Base-by-base conservation (phyloP, 371 early-diverging fungal species). In the Circinella minor region DNA sequence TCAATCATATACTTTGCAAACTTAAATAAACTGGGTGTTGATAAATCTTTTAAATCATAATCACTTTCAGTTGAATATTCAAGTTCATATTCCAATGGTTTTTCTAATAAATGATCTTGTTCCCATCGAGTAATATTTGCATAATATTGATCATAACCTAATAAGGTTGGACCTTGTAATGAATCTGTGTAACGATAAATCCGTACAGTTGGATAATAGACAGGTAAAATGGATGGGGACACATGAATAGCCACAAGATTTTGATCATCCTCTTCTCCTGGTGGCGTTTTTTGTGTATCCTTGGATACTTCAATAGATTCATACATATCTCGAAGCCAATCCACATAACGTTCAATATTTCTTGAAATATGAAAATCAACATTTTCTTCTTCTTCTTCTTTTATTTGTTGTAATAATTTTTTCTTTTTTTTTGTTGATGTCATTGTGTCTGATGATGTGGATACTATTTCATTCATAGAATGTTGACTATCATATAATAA, bases 211-310 rank as follows among this genome's bases (percentile, higher is more conserved):
- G 95, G 95, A 68, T 89, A 81, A 78, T 88, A 90, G n/a, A 83
- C 86, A 0, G 94, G 94, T 49, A 94, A 80, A 36, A 95, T 85
- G 36, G 92, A 88, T 0, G 94, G 95, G 10, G 88, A 76, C 0
- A 92, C 86, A n/a, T 87, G 81, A 34, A 91, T 76, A 1, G 90
- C 86, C 3, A 81, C 83, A 49, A 85, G 74, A 20, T 82, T 76
- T 36, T 54, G 11, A 9, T 59, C 49, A n/a, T 27, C 17, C 4
- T 63, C 63, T 39, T 27, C n/a, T 10, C 7, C 54, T 14, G 51
- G 7, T 37, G 65, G 65, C 20, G 36, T 20, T 36, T 54, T 49
- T 36, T 47, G 54, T 5, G 48, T 48, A 36, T 70, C 65, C 4
- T 74, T 38, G 38, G 60, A 49, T 14, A 73, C 67, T 13, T 78